phyloP scores from a whole-genome alignment of 2,329 filamentous ascomycete species.

The Talaromyces sp. region DNA sequence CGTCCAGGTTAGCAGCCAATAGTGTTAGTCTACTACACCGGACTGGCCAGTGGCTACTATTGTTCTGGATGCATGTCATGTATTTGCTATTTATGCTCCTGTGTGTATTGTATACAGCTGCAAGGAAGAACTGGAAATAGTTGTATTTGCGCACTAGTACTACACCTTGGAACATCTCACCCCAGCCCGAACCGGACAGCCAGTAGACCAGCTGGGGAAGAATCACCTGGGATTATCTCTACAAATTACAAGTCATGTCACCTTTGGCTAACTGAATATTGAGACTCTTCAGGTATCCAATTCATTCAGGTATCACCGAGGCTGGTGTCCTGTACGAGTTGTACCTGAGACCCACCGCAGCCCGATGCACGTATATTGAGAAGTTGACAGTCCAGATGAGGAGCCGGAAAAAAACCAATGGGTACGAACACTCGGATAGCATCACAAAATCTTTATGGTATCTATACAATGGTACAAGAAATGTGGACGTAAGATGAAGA shows the following conservation, averaged over 20 bases:
- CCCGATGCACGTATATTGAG: background rate
- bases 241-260: background rate
- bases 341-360: background rate
- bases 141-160: background rate
- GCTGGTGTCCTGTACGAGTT: background rate
- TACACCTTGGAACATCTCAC: too few species aligned
- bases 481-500: background rate
- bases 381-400: background rate
- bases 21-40: background rate
- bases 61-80: background rate
- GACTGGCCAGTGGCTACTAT: too few species aligned
- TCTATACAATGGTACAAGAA: background rate
- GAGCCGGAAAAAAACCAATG: background rate
- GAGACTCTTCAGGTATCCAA: background rate
- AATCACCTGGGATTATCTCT: background rate
- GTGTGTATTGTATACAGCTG: background rate
- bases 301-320: background rate
- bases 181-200: too few species aligned
- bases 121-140: slow-evolving; percentile 1
- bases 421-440: background rate
- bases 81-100: background rate
- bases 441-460: background rate
- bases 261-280: background rate
- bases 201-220: too few species aligned
- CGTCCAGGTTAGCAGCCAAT: background rate